These are phyloP conservation scores for Geranium incanum DNA, from an alignment of 441 rosid species.

Conservation along the genomic window DNA sequence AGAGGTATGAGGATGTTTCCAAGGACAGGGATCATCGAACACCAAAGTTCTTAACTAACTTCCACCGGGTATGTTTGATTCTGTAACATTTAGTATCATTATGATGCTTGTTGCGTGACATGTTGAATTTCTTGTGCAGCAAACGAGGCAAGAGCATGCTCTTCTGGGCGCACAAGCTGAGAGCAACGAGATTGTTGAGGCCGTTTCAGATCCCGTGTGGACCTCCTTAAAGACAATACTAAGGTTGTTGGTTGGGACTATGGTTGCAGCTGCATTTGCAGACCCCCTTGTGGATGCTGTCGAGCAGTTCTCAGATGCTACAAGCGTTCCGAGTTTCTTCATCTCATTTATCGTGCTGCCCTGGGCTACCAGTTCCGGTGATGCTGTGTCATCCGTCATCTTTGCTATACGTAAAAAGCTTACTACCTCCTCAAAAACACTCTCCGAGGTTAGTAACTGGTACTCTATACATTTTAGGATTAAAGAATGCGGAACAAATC, in stretches of 20 bases:
- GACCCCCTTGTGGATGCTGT: conserved; percentile 91
- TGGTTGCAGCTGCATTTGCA: conserved; percentile 82
- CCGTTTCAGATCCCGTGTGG: conserved; percentile 42
- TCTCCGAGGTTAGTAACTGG: conserved; percentile 59
- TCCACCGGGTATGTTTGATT: neutral
- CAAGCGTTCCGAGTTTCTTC: conserved; percentile 87
- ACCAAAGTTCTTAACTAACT: neutral
- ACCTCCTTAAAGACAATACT: conserved; percentile 55
- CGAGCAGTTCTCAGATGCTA: conserved; percentile 76
- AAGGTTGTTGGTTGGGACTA: conserved; percentile 58
- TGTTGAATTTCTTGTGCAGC: conserved; percentile 34
- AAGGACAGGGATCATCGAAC: neutral
- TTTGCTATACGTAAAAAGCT: conserved; percentile 64
- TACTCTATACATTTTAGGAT: too few species aligned
- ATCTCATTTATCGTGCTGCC: conserved; percentile 86
- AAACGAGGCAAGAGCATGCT: conserved; percentile 49
- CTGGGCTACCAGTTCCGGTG: conserved; percentile 88
- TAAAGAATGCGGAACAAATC: too few species aligned
- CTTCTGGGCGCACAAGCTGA: conserved; percentile 38
- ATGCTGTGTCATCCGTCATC: conserved; percentile 83
- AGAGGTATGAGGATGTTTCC: neutral
- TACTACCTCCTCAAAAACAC: conserved; percentile 71
- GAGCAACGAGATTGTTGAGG: conserved; percentile 39
- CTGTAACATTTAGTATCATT: neutral
- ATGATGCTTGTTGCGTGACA: conserved; percentile 2